A percentile compares a stretch with the other conserved stretches of the same genome.
Evolutionary conservation across 306 rosid species (phyloP).

Genomic region (Rosa persica): DNA sequence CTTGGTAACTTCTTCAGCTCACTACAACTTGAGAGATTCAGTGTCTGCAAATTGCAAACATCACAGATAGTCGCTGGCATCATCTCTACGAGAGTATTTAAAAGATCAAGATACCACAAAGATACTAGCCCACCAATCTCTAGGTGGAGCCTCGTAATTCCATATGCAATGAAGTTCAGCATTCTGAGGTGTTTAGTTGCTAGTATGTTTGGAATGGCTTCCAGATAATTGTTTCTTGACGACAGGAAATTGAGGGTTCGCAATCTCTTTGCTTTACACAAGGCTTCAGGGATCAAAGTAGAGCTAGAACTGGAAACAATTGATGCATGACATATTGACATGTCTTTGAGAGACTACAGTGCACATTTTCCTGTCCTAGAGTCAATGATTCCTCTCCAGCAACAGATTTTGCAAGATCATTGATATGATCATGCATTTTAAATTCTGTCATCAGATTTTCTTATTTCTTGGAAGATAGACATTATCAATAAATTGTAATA

Average conservation of each 20-base stretch:
- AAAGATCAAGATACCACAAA: slow-evolving; percentile 28
- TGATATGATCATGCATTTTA: slow-evolving; percentile 32
- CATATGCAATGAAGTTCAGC: slow-evolving; percentile 23
- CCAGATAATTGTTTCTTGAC: slow-evolving; percentile 11
- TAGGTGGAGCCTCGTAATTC: slow-evolving; percentile 10
- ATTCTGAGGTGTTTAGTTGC: slow-evolving; percentile 20
- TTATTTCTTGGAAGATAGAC: slow-evolving; percentile 32
- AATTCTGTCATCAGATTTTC: slow-evolving; percentile 5
- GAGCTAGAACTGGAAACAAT: slow-evolving; percentile 20
- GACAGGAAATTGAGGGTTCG: slow-evolving; percentile 22
- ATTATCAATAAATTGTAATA: slow-evolving; percentile 29
- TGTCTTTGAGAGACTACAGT: not conserved
- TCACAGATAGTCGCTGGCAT: too few species aligned
- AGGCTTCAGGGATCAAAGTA: slow-evolving; percentile 11
- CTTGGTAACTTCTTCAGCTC: too few species aligned
- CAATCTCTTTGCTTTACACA: slow-evolving; percentile 22
- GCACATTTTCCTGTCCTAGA: not conserved
- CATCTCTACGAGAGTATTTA: not conserved
- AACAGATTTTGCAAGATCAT: slow-evolving; percentile 25
- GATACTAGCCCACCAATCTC: slow-evolving; percentile 8
- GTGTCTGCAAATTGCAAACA: too few species aligned
- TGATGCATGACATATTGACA: slow-evolving; percentile 30
- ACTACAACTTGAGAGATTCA: too few species aligned
- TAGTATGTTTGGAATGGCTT: slow-evolving; percentile 10
- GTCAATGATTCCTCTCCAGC: slow-evolving; percentile 24